Base-by-base conservation (phyloP, 352 stramenopile species). In the Phytophthora gonapodyides region DNA sequence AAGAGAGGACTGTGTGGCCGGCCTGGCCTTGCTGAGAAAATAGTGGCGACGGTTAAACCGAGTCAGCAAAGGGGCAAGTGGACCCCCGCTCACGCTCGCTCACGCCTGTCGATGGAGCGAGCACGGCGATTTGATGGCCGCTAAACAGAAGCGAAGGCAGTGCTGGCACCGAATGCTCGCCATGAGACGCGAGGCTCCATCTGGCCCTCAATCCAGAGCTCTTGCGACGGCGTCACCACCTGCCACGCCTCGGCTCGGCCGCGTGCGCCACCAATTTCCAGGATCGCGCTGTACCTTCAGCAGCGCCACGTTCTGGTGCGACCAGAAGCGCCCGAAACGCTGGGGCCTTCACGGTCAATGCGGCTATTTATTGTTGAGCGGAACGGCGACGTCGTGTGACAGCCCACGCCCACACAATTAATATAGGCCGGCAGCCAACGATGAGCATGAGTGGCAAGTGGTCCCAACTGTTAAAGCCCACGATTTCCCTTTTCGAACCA, bases 141-240 rank as follows among this genome's bases (percentile, higher is more conserved):
- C 3, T 30, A 30, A 30, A 30, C 24, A 30, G 21, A 24, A 24
- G 21, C 21, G 21, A 24, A 24, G 21, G 3, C 24, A 30, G 24
- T 30, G 24, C 24, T 30, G 24, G 24, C 24, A 30, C 24, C 24
- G 24, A 50, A 50, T 31, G 33, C 33, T 50, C 30, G 40, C 24
- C 55, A 38, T 34, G 45, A 64, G 30, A 57, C 56, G 56, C 30
- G 45, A 64, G 53, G 5, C 24, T 42, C 13, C 56, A 64, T 45
- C 46, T 57, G 57, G 46, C 16, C 13, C 7, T 12, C 34, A 47
- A 54, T 34, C 43, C 42, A 34, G 42, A 47, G 43, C 42, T 12
- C 12, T n/a, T 61, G 42, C 1, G 54, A 47, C 44, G 36, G 13
- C 16, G 43, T 30, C 24, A 30, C 21, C 21, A 27, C 24, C 45